These are phyloP conservation scores for Colletotrichum spinosum DNA, from an alignment of 2,329 filamentous ascomycete species.

Conservation along the genomic window DNA sequence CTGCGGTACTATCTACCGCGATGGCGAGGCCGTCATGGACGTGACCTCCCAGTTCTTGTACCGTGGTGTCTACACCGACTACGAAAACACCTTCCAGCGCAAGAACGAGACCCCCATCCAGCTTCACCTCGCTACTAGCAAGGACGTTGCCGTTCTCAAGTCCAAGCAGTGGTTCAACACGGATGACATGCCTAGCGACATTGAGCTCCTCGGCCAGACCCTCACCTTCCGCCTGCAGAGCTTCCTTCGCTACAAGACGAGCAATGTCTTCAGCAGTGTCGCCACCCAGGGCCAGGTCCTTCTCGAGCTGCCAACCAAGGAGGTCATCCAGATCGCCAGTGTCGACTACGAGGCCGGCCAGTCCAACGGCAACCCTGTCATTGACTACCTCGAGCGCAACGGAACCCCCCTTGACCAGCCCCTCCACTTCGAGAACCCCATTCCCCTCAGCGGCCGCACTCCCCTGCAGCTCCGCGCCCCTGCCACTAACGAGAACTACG, in stretches of 20 bases:
- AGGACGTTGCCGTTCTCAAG: constrained; percentile 92
- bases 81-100: constrained; percentile 97
- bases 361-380: constrained; percentile 95
- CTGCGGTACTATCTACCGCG: constrained; percentile 92
- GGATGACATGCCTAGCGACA: constrained; percentile 75
- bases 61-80: constrained; percentile 91
- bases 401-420: constrained; percentile 95
- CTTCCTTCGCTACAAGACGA: constrained; percentile 94
- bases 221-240: constrained; percentile 96
- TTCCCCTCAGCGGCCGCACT: constrained; percentile 92
- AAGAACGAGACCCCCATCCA: constrained; percentile 97
- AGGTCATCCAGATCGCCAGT: constrained; percentile 96
- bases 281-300: constrained; percentile 93
- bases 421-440: constrained; percentile 96
- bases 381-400: constrained; percentile 94
- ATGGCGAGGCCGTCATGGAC: constrained; percentile 92
- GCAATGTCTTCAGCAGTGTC: constrained; percentile 89
- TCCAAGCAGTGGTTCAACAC: constrained; percentile 99
- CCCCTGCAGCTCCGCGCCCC: constrained; percentile 90
- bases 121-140: constrained; percentile 85
- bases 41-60: constrained; percentile 99
- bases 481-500: constrained; percentile 97
- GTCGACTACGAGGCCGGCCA: constrained; percentile 93
- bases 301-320: constrained; percentile 94
- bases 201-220: constrained; percentile 91